phyloP scores from a whole-genome alignment of 371 early-diverging fungal genomes.

The Circinella minor region DNA sequence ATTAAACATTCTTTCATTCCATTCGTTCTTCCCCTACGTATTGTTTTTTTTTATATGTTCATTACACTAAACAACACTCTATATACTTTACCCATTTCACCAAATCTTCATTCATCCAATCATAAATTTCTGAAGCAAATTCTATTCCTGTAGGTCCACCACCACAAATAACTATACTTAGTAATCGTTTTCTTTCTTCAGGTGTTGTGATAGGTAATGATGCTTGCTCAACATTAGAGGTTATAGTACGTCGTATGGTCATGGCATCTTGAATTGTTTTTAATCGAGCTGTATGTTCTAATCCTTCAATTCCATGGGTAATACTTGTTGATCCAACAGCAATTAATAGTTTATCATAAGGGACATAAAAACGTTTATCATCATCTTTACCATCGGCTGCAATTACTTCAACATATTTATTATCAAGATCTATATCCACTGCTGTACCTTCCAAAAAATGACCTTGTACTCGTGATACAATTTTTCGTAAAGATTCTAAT shows the following conservation, averaged over 20 bases:
- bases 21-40: no score
- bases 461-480: conserved; percentile 48
- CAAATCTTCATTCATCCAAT: conserved; percentile 83
- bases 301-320: conserved; percentile 82
- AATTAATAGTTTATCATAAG: conserved; percentile 83
- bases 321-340: conserved; percentile 82
- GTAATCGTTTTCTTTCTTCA: conserved; percentile 75
- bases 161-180: conserved; percentile 79
- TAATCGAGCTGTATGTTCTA: conserved; percentile 70
- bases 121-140: conserved; percentile 85
- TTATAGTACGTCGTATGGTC: conserved; percentile 64
- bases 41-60: not conserved
- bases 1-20: not conserved
- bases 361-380: conserved; percentile 56
- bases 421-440: conserved; percentile 71
- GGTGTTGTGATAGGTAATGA: conserved; percentile 71
- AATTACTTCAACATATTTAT: conserved; percentile 57
- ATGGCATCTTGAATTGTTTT: conserved; percentile 79
- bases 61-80: not conserved
- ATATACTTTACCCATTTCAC: conserved; percentile 54
- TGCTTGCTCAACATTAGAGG: conserved; percentile 85
- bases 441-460: conserved; percentile 65
- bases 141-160: conserved; percentile 85
- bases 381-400: conserved; percentile 44
- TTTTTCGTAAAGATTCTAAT: conserved; percentile 76